A percentile compares a stretch with the other conserved stretches of the same genome.
phyloP scores from a whole-genome alignment of 768 basidiomycete genomes.

The Trametes coccinea region DNA sequence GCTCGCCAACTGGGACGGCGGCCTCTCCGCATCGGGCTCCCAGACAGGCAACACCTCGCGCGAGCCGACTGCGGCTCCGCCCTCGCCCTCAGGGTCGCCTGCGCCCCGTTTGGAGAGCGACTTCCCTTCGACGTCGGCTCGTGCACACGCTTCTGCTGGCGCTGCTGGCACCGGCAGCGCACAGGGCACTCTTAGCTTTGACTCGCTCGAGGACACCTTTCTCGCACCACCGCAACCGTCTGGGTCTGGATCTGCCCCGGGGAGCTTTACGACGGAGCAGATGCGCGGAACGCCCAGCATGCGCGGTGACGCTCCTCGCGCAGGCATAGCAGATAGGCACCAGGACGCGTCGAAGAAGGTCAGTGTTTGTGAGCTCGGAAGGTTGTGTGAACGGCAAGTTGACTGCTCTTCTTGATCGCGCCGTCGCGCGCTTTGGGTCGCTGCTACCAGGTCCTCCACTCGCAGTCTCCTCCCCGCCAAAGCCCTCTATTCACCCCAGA shows the following conservation, averaged over 20 bases:
- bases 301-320: no score
- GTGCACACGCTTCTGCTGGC: background rate
- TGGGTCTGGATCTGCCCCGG: background rate
- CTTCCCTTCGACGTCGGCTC: background rate
- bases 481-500: background rate
- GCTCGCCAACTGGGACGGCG: constrained; percentile 26
- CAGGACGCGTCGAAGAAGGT: background rate
- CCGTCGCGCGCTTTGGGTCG: background rate
- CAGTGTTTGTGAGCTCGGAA: no score
- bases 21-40: constrained; percentile 9
- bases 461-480: background rate
- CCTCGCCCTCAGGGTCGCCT: constrained; percentile 7
- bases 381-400: background rate
- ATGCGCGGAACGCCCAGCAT: background rate
- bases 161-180: no score
- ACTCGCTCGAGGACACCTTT: background rate
- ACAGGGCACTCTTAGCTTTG: background rate
- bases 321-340: no score
- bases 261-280: no score
- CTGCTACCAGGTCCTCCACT: background rate
- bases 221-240: background rate
- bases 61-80: background rate
- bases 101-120: background rate
- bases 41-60: constrained; percentile 6
- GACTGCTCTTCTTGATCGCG: background rate